Base-by-base conservation (phyloP, 2,329 filamentous ascomycete species). In the Fusarium circinatum region DNA sequence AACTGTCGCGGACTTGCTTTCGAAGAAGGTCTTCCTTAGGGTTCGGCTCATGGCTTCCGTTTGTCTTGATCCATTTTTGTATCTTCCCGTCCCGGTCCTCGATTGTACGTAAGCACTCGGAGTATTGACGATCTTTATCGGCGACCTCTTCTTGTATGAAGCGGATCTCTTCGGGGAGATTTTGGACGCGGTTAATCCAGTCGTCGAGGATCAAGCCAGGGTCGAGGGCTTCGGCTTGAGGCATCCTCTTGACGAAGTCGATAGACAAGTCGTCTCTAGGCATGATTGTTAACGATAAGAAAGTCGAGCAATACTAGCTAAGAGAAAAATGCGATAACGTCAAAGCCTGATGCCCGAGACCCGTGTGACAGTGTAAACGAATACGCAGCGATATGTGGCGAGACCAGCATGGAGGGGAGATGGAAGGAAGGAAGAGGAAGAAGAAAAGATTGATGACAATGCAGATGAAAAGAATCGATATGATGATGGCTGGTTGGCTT, bases 81-180 rank as follows among this genome's bases (percentile, higher is more conserved):
- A 96, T 90, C 78, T 91, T 91, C 60, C 83, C 87, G 79, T 97
- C 94, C 74, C 92, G 91, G 66, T 92, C 90, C 45, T 90, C 89
- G 78, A 95, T 94, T 73, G 89, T 87, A 70, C 89, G 87, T 66
- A 91, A 85, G 79, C 92, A 91, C 54, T 94, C 91, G 78, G 89
- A 86, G 75, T 94, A 92, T 73, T 90, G 87, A 56, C 89, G 88
- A 80, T 97, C 94, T 82, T 95, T 96, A 80, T 93, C 92, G 79
- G 91, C 87, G 72, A 96, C 93, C 83, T 96, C 94, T 79, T 95
- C 93, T 78, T 95, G 92, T 71, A 96, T 88, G 84, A 95, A 95
- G 26, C 92, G 91, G 68, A 96, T 91, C 83, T 96, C 94, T 72
- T 94, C 92, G 70, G 93, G 93, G 34, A 96, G 87, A 78, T 96